phyloP scores from a whole-genome alignment of 1,284 basidiomycete genomes.

The Melampsora abietis-canadensis region DNA sequence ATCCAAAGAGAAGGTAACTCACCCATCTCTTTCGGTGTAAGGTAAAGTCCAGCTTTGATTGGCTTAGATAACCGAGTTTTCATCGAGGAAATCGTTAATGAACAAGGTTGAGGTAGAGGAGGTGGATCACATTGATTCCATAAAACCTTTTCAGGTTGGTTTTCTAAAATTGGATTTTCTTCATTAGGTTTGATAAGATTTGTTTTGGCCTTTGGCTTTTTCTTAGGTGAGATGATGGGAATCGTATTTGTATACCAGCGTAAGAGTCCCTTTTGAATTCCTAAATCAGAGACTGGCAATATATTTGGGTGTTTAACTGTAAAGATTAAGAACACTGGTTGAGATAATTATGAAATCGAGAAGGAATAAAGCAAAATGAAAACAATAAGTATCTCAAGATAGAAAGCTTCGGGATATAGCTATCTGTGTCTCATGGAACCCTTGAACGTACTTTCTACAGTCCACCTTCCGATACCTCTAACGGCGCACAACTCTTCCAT shows the following conservation, averaged over 20 bases:
- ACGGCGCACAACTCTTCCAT: slow-evolving; percentile 71
- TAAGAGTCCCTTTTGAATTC: slow-evolving; percentile 72
- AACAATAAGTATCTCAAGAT: too few relatives aligned
- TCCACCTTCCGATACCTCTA: slow-evolving; percentile 67
- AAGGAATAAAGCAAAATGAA: slow-evolving; percentile 43
- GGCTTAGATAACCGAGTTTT: slow-evolving; percentile 19
- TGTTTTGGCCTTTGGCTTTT: slow-evolving; percentile 47
- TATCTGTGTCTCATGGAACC: too few relatives aligned
- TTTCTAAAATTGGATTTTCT: neutral
- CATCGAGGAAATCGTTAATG: neutral
- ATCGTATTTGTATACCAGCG: slow-evolving; percentile 65
- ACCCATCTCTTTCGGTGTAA: slow-evolving; percentile 32
- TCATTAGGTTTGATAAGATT: neutral
- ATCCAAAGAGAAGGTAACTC: neutral
- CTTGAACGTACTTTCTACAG: slow-evolving; percentile 25
- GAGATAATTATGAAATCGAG: slow-evolving; percentile 43
- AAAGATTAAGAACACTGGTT: slow-evolving; percentile 78
- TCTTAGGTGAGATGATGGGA: slow-evolving; percentile 61
- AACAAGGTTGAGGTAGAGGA: neutral
- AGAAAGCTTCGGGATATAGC: too few relatives aligned
- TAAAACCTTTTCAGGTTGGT: slow-evolving; percentile 46
- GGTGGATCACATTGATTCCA: neutral
- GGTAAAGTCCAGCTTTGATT: slow-evolving; percentile 28
- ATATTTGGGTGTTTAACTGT: slow-evolving; percentile 76
- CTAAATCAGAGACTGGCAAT: slow-evolving; percentile 66